These are phyloP conservation scores for Trichomonascus vanleenenianus DNA, from an alignment of 805 yeast genomes.

Conservation along the genomic window DNA sequence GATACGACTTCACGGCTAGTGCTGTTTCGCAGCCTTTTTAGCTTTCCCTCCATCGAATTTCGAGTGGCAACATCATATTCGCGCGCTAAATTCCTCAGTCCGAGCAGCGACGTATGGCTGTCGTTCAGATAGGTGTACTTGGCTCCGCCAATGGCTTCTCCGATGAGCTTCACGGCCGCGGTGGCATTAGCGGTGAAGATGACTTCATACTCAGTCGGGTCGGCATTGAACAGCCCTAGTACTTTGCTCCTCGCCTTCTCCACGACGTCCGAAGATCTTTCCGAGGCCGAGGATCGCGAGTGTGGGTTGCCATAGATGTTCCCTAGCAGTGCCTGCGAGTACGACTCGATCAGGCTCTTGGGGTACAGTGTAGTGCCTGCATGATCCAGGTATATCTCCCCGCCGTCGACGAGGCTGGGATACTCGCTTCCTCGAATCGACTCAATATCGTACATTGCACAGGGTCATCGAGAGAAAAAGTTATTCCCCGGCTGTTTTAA, in stretches of 20 bases:
- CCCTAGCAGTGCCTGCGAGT: slow-evolving; percentile 21
- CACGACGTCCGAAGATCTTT: slow-evolving; percentile 23
- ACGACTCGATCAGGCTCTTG: slow-evolving; percentile 22
- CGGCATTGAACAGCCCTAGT: slow-evolving; percentile 29
- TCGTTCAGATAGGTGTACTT: slow-evolving; percentile 27
- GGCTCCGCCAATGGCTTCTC: slow-evolving; percentile 26
- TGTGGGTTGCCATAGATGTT: slow-evolving; percentile 36
- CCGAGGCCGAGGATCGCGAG: slow-evolving; percentile 32
- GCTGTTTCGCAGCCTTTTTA: slow-evolving; percentile 24
- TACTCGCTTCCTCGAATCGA: slow-evolving; percentile 2
- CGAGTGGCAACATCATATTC: slow-evolving; percentile 40
- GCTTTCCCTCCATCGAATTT: slow-evolving; percentile 6
- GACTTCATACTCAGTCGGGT: slow-evolving; percentile 31
- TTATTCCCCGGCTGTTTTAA: no score
- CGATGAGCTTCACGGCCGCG: slow-evolving; percentile 32
- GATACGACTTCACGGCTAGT: slow-evolving; percentile 39
- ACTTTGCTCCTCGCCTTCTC: slow-evolving; percentile 26
- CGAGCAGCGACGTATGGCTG: slow-evolving; percentile 38
- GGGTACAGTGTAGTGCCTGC: slow-evolving; percentile 37
- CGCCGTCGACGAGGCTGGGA: slow-evolving; percentile 3
- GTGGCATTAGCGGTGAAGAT: slow-evolving; percentile 38
- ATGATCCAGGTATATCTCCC: slow-evolving; percentile 33
- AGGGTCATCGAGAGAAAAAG: not conserved
- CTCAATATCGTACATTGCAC: not conserved
- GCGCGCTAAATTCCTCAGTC: slow-evolving; percentile 28